Percentiles rank a stretch among this genome's conserved stretches.
These are phyloP conservation scores for Irpex sp. DNA, from an alignment of 1,284 basidiomycete species.

Conservation along the genomic window DNA sequence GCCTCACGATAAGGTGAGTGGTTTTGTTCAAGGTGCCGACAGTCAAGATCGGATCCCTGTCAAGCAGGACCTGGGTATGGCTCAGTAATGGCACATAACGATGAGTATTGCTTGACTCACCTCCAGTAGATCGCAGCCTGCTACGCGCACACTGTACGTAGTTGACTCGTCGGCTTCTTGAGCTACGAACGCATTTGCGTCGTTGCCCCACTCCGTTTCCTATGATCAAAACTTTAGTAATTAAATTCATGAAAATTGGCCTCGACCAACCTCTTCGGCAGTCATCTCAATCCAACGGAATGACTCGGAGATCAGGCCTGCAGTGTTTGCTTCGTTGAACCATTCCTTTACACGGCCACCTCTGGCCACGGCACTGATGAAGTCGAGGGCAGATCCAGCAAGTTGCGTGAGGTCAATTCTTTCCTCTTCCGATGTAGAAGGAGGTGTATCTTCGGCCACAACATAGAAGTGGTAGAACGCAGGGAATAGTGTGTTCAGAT, in stretches of 20 bases:
- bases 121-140: constrained; percentile 80
- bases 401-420: constrained; percentile 75
- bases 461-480: constrained; percentile 72
- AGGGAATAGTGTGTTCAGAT: constrained; percentile 65
- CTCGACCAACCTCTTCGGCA: constrained; percentile 73
- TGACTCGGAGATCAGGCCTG: constrained; percentile 53
- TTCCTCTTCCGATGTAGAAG: constrained; percentile 72
- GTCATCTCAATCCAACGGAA: constrained; percentile 87
- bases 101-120: constrained; percentile 39
- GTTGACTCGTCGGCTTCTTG: constrained; percentile 94
- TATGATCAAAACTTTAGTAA: constrained; percentile 26
- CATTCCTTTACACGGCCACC: constrained; percentile 61
- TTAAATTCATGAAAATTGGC: background rate
- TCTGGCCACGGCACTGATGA: constrained; percentile 63
- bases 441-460: constrained; percentile 48
- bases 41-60: constrained; percentile 58
- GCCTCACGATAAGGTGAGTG: constrained; percentile 52
- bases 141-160: constrained; percentile 78
- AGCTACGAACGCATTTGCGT: constrained; percentile 89
- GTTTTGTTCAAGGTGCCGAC: constrained; percentile 54
- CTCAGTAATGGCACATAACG: too few relatives aligned
- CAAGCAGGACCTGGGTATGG: constrained; percentile 60
- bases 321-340: constrained; percentile 52
- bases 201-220: constrained; percentile 89
- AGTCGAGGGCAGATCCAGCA: constrained; percentile 78